Evolutionary conservation across 2,329 filamentous ascomycete genomes (phyloP).

Genomic region (Lanzia echinophila): DNA sequence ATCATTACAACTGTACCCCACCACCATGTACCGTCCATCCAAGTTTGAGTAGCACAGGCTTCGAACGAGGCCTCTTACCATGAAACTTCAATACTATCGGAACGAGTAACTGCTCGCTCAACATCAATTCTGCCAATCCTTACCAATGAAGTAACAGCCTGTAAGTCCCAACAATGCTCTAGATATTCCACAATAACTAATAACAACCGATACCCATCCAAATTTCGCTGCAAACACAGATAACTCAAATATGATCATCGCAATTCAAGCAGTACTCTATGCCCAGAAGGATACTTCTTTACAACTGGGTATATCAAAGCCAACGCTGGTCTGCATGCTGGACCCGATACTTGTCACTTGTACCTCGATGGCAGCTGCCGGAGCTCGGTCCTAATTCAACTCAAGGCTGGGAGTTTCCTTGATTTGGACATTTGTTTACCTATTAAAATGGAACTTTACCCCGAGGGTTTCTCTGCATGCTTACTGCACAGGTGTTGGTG

Average conservation of each 20-base stretch:
- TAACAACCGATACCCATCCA: not conserved
- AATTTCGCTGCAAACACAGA: not conserved
- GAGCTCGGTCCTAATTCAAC: not conserved
- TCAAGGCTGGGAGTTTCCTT: not conserved
- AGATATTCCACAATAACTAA: not conserved
- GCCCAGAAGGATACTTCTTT: not conserved
- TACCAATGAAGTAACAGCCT: not conserved
- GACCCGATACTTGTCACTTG: not conserved
- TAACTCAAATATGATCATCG: not conserved
- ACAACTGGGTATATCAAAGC: not conserved
- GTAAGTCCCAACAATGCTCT: not conserved
- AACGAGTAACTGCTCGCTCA: not conserved
- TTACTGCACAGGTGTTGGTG: not conserved
- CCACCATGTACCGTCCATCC: not conserved
- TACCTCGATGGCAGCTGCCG: not conserved
- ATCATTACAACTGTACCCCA: too few species aligned
- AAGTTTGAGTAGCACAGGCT: not conserved
- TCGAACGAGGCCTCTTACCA: not conserved
- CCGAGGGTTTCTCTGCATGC: not conserved
- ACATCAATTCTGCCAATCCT: not conserved
- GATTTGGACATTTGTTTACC: not conserved
- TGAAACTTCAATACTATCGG: not conserved
- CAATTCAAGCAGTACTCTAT: not conserved
- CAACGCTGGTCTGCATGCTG: not conserved
- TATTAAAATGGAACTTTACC: not conserved